phyloP scores from a whole-genome alignment of 2,329 filamentous ascomycete genomes.

The Aspergillus brasiliensis region DNA sequence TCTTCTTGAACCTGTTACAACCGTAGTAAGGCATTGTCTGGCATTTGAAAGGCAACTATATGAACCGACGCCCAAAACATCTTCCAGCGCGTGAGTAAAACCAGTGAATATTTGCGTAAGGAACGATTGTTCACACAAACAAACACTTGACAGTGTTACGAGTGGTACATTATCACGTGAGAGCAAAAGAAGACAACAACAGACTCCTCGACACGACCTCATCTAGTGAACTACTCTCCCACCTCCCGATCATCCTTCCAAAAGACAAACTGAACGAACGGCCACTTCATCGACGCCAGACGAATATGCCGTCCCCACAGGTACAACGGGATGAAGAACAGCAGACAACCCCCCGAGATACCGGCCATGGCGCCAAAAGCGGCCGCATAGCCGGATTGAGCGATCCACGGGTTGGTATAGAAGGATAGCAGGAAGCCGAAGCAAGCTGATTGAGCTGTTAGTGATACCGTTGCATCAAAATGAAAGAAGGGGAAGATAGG shows the following conservation, averaged over 20 bases:
- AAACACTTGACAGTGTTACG: too few species aligned
- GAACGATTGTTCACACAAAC: too few species aligned
- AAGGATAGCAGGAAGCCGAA: conserved; percentile 63
- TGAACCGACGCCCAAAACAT: too few species aligned
- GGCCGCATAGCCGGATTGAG: conserved; percentile 50
- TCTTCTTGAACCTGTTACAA: too few species aligned
- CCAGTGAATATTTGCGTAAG: too few species aligned
- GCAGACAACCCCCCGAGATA: conserved; percentile 48
- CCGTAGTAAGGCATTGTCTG: too few species aligned
- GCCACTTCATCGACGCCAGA: conserved; percentile 53
- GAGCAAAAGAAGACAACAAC: too few species aligned
- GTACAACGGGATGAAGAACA: conserved; percentile 54
- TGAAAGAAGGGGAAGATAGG: background rate
- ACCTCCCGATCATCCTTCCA: conserved; percentile 60
- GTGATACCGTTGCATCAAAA: background rate
- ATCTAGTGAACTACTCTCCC: conserved; percentile 46
- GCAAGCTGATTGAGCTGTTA: conserved; percentile 29
- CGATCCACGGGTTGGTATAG: conserved; percentile 63
- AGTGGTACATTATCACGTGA: too few species aligned
- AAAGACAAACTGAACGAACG: conserved; percentile 48
- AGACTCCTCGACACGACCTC: background rate
- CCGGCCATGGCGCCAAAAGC: conserved; percentile 62
- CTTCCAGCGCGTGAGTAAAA: too few species aligned
- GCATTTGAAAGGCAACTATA: too few species aligned
- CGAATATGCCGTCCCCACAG: conserved; percentile 56